Base-by-base conservation (phyloP, 495 filamentous ascomycete genomes). In the Choiromyces venosus region DNA sequence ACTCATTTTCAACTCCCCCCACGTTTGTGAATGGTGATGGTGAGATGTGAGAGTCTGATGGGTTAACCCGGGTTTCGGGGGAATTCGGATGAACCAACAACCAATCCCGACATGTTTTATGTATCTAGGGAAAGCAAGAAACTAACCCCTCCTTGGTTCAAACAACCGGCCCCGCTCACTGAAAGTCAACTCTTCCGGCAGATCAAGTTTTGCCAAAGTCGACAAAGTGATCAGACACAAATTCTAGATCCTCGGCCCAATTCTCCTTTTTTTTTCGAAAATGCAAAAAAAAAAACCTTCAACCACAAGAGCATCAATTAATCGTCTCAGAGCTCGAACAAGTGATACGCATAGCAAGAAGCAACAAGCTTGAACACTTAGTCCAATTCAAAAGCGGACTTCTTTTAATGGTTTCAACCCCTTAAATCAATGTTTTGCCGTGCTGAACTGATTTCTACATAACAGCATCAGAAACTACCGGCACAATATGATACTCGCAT, bases 61-160 rank as follows among this genome's bases (percentile, higher is more conserved):
- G 25, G 52, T 61, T 33, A 61, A 61, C 52, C 52, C 52, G 52
- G 52, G 52, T 61, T 61, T 61, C 52, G 52, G 52, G 52, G 25
- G 25, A 61, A 61, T 33, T 61, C 52, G 52, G 52, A 33, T 61
- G 25, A 6, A 16, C 12, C 16, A 33, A 29, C 46, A 29, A 12
- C 25, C 33, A 14, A 6, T 61, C n/a, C 52, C 25, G 16, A 33
- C 52, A 33, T 18, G 52, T 33, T 61, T 56, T 61, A 4, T 61
- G 52, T 61, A 61, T 29, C 52, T 16, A 4, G 52, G 25, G 52
- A 61, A 61, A 33, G 12, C 52, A 61, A 25, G 52, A 61, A 29
- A 61, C 12, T 33, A 16, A 14, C 52, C 52, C 25, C 52, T 61
- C 52, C 52, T 61, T 33, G 10, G 52, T 61, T 61, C 25, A 33